Conservation (phyloP, 305 asterid genomes). For the Fraxinus greggii region DNA sequence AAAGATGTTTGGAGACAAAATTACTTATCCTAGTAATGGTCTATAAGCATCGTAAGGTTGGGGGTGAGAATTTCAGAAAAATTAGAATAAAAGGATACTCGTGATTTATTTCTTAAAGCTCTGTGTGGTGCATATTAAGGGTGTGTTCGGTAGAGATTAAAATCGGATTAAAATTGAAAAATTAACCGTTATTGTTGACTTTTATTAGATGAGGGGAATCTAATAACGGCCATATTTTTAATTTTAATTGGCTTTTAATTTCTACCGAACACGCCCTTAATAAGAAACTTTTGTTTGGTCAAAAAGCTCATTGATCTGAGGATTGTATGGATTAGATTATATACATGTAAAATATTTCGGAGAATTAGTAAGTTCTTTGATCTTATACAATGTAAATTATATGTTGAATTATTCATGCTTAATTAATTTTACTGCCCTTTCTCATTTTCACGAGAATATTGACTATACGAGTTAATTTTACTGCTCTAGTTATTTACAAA, state of each 20-base stretch:
- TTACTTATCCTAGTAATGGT: background rate
- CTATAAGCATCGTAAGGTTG: background rate
- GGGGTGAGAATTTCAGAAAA: background rate
- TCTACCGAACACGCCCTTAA: too few species aligned
- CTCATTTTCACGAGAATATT: background rate
- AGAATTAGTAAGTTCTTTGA: background rate
- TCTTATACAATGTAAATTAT: background rate
- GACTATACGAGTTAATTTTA: background rate
- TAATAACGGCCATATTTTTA: too few species aligned
- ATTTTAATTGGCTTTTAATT: too few species aligned
- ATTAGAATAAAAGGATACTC: background rate
- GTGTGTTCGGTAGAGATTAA: too few species aligned
- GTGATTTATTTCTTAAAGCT: background rate
- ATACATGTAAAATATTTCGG: background rate
- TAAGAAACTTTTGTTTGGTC: background rate
- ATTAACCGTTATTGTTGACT: too few species aligned
- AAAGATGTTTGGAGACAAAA: background rate
- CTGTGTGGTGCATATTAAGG: background rate
- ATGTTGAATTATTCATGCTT: background rate
- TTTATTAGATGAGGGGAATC: too few species aligned
- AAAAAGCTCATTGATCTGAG: background rate
- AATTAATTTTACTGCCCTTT: background rate
- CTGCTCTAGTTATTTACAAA: background rate
- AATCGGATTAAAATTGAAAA: too few species aligned
- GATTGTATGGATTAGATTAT: background rate